A percentile compares a stretch with the other conserved stretches of the same genome.
These are phyloP conservation scores for Penicillium arizonense DNA, from an alignment of 495 filamentous ascomycete genomes.

Conservation along the genomic window DNA sequence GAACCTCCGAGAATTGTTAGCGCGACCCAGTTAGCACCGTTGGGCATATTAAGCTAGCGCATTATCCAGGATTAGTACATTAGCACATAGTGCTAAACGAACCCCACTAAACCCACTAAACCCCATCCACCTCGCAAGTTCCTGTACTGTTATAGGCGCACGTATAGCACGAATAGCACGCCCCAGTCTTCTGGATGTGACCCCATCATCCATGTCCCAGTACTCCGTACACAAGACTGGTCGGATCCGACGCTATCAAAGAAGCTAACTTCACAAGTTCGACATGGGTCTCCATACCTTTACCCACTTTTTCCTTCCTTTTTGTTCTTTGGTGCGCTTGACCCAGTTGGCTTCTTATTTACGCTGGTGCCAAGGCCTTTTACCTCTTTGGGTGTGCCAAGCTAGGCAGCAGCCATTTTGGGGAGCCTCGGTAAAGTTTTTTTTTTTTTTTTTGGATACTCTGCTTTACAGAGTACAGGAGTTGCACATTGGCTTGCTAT, in stretches of 20 bases:
- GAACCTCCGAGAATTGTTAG: constrained; percentile 1
- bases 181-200: neutral
- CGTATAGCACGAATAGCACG: neutral
- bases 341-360: no score
- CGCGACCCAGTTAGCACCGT: no score
- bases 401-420: constrained; percentile 5
- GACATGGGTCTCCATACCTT: neutral
- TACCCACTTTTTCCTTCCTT: neutral
- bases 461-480: no score
- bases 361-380: no score
- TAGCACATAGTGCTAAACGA: no score
- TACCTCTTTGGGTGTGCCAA: neutral
- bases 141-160: neutral
- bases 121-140: constrained; percentile 8
- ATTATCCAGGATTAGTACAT: no score
- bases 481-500: no score
- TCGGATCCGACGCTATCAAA: constrained; percentile 1
- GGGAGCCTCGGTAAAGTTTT: neutral
- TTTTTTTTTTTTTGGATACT: neutral
- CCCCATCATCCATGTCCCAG: neutral
- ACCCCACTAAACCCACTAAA: no score
- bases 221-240: no score
- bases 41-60: no score
- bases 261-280: constrained; percentile 1
- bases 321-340: neutral